Evolutionary conservation across 2,329 filamentous ascomycete genomes (phyloP).

Genomic region (Gremmenia infestans): DNA sequence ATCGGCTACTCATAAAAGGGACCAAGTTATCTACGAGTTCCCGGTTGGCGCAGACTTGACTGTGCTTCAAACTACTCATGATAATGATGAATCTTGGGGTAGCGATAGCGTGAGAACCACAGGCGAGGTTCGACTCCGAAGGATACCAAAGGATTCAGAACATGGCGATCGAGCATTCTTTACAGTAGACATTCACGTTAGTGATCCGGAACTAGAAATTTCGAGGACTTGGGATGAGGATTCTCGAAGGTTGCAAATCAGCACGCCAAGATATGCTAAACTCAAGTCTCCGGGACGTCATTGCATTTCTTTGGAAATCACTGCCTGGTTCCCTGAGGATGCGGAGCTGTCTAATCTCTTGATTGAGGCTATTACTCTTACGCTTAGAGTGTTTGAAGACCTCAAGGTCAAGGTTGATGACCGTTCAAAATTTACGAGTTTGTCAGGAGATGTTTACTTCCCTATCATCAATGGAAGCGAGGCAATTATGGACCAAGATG

Average conservation of each 20-base stretch:
- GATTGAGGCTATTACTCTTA: constrained; percentile 21
- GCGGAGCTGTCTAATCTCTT: constrained; percentile 18
- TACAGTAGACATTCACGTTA: constrained; percentile 22
- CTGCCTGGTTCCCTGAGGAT: constrained; percentile 29
- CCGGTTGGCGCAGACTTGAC: constrained; percentile 15
- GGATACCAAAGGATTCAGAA: constrained; percentile 15
- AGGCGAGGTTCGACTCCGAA: constrained; percentile 25
- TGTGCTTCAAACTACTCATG: constrained; percentile 21
- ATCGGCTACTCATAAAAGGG: constrained; percentile 12
- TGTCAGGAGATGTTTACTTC: constrained; percentile 24
- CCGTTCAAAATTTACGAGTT: constrained; percentile 15
- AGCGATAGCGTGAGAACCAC: constrained; percentile 13
- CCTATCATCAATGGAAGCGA: constrained; percentile 7
- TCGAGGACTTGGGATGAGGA: constrained; percentile 19
- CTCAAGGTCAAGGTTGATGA: constrained; percentile 22
- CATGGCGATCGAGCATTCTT: constrained; percentile 20
- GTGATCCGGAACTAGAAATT: constrained; percentile 19
- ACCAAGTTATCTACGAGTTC: constrained; percentile 19
- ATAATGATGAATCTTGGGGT: constrained; percentile 6
- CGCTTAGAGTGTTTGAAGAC: constrained; percentile 21
- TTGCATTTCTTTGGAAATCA: constrained; percentile 28
- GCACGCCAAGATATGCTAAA: constrained; percentile 21
- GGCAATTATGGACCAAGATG: background rate
- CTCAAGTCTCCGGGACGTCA: constrained; percentile 8
- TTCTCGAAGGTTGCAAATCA: constrained; percentile 19